Evolutionary conservation across 495 filamentous ascomycete species (phyloP).

Genomic region (Staphylotrichum tortipilum): DNA sequence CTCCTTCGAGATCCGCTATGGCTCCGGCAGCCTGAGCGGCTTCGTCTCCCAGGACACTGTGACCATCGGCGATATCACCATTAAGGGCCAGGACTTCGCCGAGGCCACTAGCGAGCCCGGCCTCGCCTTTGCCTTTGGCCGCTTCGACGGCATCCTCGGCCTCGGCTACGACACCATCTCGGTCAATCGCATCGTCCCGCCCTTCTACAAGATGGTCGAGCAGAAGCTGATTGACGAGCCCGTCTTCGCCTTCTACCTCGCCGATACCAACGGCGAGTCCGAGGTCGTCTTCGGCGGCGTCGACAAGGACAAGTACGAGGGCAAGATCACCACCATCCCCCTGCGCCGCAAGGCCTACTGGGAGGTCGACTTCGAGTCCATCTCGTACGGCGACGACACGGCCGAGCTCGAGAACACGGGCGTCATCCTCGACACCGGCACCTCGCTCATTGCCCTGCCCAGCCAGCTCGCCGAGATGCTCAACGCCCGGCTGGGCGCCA

Average conservation of each 20-base stretch:
- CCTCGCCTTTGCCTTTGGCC: constrained; percentile 93
- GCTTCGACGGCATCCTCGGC: constrained; percentile 96
- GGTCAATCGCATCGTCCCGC: constrained; percentile 87
- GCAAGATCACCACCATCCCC: constrained; percentile 85
- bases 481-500: constrained; percentile 96
- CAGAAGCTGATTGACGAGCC: constrained; percentile 84
- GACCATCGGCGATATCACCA: constrained; percentile 76
- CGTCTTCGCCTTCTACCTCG: constrained; percentile 95
- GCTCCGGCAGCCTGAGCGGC: constrained; percentile 88
- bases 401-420: constrained; percentile 90
- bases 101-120: constrained; percentile 93
- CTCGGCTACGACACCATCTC: constrained; percentile 92
- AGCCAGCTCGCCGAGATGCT: constrained; percentile 88
- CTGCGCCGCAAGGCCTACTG: constrained; percentile 98
- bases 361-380: constrained; percentile 93
- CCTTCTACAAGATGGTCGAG: constrained; percentile 91
- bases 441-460: constrained; percentile 93
- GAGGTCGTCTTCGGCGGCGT: constrained; percentile 90
- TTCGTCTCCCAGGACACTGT: constrained; percentile 84
- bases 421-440: constrained; percentile 96
- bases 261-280: constrained; percentile 63
- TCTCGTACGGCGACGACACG: constrained; percentile 72
- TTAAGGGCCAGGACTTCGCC: constrained; percentile 87
- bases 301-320: constrained; percentile 75
- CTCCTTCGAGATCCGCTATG: constrained; percentile 88